Evolutionary conservation across 805 yeast genomes (phyloP).

Genomic region (Lipomyces kockii): DNA sequence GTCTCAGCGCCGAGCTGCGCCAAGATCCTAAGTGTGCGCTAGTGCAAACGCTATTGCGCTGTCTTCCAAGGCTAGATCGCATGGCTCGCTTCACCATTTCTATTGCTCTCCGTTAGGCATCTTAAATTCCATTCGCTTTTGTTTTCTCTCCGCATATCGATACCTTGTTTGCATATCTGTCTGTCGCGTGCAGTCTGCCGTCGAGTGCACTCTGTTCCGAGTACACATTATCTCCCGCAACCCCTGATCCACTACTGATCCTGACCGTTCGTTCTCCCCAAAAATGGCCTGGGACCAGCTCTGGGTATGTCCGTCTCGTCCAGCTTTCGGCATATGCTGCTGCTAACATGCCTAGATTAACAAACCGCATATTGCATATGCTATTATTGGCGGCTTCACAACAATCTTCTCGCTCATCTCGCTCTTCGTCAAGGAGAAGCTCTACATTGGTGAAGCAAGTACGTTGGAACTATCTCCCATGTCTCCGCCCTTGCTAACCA

Average conservation of each 20-base stretch:
- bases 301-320: constrained; percentile 39
- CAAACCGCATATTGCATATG: constrained; percentile 83
- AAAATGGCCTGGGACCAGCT: constrained; percentile 46
- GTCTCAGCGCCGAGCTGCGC: not conserved
- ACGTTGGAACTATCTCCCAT: constrained; percentile 10
- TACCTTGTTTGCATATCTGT: not conserved
- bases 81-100: not conserved
- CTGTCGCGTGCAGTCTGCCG: not conserved
- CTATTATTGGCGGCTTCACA: constrained; percentile 81
- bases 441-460: constrained; percentile 87
- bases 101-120: not conserved
- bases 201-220: not conserved
- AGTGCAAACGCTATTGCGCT: not conserved
- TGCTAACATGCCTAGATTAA: constrained; percentile 44
- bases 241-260: not conserved
- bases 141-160: not conserved
- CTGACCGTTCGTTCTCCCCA: not conserved
- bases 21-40: not conserved
- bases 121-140: not conserved
- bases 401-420: constrained; percentile 81
- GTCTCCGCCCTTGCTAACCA: not conserved
- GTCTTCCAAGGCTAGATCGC: not conserved
- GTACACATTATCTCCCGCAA: not conserved
- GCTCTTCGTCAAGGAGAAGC: constrained; percentile 76
- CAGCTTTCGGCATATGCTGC: not conserved